Evolutionary conservation across 352 stramenopile genomes (phyloP), one percentile per base, ranked within the genome.

Genomic region (Globisporangium okanoganense): DNA sequence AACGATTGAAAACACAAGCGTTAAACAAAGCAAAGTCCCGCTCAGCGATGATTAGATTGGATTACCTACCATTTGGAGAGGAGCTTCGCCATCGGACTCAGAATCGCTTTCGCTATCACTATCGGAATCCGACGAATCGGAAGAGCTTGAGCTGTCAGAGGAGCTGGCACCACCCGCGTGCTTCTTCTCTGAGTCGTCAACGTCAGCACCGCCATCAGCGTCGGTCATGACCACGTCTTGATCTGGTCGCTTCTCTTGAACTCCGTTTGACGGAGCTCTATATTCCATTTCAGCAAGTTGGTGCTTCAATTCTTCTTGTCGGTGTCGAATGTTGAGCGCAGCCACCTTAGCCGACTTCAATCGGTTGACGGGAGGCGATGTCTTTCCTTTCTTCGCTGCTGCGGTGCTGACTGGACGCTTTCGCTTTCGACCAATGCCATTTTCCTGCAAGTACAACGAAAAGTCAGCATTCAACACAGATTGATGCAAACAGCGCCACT

Each of bases 71-170:
- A 82, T 81, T 85, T 95, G 73, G 27, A 95, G 73, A 82, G 82
- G 84, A 76, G 71, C 76, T 47, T 70, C 81, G 45, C 67, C 71
- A 58, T 87, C 77, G 36, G 87, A 87, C 47, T 94, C 82, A 35
- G 84, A 95, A 62, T 95, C 86, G 33, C 79, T 91, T 33, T 94
- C 84, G 75, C 83, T 92, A 67, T 91, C 82, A 68, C 78, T 92
- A 65, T 94, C 86, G 50, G 86, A 95, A 61, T 95, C 84, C 18
- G 76, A 88, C 18, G 79, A 91, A 62, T 90, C 82, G 51, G 78
- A 91, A n/a, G 79, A 88, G 68, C 82, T 92, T 24, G 81, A 93
- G 64, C 80, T 90, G 38, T 79, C 77, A 0, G 75, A 86, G 24
- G 71, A 89, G 38, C 62, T 78, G 45, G 51, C 57, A 0, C n/a